A percentile compares a stretch with the other conserved stretches of the same genome.
Evolutionary conservation across 352 stramenopile genomes (phyloP).

Genomic region (Phytophthora tubulina): DNA sequence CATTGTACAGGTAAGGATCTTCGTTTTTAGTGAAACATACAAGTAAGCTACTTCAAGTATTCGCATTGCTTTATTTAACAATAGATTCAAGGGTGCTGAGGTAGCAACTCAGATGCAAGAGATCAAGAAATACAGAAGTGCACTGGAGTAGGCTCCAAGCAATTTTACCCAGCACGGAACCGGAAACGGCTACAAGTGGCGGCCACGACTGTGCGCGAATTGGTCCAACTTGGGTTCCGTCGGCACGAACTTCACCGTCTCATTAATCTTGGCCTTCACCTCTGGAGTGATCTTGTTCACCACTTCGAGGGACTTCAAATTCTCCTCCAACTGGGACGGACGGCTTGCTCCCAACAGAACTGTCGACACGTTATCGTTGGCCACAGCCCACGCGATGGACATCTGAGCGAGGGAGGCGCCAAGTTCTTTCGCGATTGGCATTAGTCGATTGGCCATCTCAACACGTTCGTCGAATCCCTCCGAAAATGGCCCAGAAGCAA

Average conservation of each 20-base stretch:
- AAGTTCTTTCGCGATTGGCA: slow-evolving; percentile 10
- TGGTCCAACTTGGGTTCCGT: slow-evolving; percentile 1
- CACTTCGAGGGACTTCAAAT: slow-evolving; percentile 37
- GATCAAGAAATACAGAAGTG: too few species aligned
- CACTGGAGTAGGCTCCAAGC: too few species aligned
- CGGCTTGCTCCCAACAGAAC: slow-evolving; percentile 53
- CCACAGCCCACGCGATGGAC: slow-evolving; percentile 51
- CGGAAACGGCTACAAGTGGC: not conserved
- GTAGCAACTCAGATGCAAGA: too few species aligned
- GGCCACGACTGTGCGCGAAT: not conserved
- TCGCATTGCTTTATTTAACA: too few species aligned
- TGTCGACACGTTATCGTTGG: slow-evolving; percentile 51
- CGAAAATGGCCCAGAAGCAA: not conserved
- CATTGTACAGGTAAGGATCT: too few species aligned
- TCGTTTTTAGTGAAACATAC: too few species aligned
- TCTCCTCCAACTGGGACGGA: slow-evolving; percentile 29
- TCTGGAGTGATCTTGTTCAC: slow-evolving; percentile 52
- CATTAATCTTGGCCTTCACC: slow-evolving; percentile 13
- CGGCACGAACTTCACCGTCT: not conserved
- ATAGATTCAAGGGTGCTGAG: too few species aligned
- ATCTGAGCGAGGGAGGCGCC: slow-evolving; percentile 32
- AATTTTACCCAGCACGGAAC: too few species aligned
- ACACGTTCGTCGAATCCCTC: slow-evolving; percentile 1
- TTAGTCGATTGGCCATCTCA: not conserved
- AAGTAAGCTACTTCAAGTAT: too few species aligned